phyloP scores from a whole-genome alignment of 164 flowering plant species.

The Tinospora cordifolia region DNA sequence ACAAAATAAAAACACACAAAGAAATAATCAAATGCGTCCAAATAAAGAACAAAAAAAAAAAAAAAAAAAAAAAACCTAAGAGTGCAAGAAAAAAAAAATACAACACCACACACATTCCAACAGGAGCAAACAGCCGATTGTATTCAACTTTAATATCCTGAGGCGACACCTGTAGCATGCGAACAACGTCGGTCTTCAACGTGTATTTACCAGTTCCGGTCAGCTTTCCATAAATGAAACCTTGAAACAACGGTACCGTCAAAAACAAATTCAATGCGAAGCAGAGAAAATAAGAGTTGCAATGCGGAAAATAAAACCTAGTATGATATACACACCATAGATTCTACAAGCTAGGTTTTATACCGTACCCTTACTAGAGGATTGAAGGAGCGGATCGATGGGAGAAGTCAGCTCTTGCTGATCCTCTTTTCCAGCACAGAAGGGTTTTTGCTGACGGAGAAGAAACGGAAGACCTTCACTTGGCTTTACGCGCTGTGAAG shows the following conservation, averaged over 20 bases:
- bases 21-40: not conserved
- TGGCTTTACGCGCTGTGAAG: not conserved
- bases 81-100: constrained; percentile 7
- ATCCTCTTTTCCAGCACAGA: constrained; percentile 23
- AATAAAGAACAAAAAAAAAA: not conserved
- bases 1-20: not conserved
- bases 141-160: constrained; percentile 55
- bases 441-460: constrained; percentile 14
- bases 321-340: constrained; percentile 12
- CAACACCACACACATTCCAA: constrained; percentile 35
- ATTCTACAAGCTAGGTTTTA: constrained; percentile 14
- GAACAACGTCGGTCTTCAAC: constrained; percentile 31
- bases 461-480: constrained; percentile 13
- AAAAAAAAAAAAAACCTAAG: not conserved
- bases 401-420: constrained; percentile 4
- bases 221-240: constrained; percentile 31
- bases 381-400: constrained; percentile 17
- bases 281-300: too few relatives aligned
- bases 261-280: not conserved
- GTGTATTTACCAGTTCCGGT: constrained; percentile 23
- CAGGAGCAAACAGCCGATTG: constrained; percentile 25
- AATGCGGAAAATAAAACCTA: too few relatives aligned
- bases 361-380: constrained; percentile 14
- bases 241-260: not conserved
- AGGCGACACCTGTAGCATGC: constrained; percentile 39